Base-by-base conservation (phyloP, 129 eudicot species). In the Flaveria sonorensis region DNA sequence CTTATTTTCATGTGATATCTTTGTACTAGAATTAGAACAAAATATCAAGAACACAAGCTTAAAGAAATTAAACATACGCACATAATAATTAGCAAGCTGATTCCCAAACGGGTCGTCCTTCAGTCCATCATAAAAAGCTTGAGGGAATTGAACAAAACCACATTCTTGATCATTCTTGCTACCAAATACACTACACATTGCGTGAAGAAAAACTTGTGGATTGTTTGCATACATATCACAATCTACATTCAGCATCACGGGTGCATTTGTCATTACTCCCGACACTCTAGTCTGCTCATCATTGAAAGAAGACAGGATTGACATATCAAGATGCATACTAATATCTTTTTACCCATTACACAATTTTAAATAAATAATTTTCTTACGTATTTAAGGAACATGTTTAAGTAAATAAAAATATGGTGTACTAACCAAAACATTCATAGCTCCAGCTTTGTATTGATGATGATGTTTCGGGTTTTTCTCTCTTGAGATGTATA, bases 401-500 rank as follows among this genome's bases (percentile, higher is more conserved):
- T 2, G 40, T 68, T 18, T 10, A 42, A 14, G 32, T 7, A 57
- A 73, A 28, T 19, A 30, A 5, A 47, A 47, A 14, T 8, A 7
- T 6, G 10, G 20, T 11, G 9, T 40, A 52, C 74, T 52, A 52
- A 91, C 93, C 78, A 91, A 81, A 79, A 83, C 93, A 57, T 91
- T 91, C 85, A 91, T 86, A 14, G 93, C 89, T 18, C 97, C 97
- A 28, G 89, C 93, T 88, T 91, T 91, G 86, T 76, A 86, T 56
- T 88, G 81, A 76, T 88, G 97, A 0, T 84, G 90, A 74, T 86
- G 87, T 70, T 82, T 83, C 24, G 88, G 87, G 70, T 80, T 84
- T 59, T 88, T 91, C 81, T 91, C 90, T 42, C 97, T 82, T 28
- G 97, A 82, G 66, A 91, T 83, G 55, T 91, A 91, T 55, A 86